Evolutionary conservation across 2,329 filamentous ascomycete species (phyloP).

Genomic region (Aspergillus bombycis): DNA sequence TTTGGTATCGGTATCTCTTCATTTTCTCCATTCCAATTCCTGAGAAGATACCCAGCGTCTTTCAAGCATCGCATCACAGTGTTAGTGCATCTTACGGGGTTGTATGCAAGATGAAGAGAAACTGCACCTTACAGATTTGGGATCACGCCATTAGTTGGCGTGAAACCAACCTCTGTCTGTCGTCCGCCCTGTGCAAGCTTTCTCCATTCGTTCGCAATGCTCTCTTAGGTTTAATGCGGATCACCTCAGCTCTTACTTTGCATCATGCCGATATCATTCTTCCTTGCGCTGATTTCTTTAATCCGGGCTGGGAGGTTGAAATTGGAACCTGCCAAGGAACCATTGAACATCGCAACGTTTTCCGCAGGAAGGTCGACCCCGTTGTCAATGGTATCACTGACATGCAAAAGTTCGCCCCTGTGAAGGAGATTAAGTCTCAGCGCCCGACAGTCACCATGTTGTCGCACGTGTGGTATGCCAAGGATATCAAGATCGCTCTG

Average conservation of each 20-base stretch:
- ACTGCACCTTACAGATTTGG: conserved; percentile 65
- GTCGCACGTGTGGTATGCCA: conserved; percentile 58
- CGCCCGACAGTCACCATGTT: conserved; percentile 67
- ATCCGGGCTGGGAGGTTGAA: conserved; percentile 66
- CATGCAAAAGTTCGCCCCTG: conserved; percentile 65
- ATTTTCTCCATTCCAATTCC: conserved; percentile 62
- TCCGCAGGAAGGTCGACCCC: conserved; percentile 64
- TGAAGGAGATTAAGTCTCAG: conserved; percentile 61
- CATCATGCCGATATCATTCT: conserved; percentile 63
- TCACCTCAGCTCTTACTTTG: conserved; percentile 52
- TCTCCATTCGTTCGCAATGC: conserved; percentile 54
- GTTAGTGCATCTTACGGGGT: conserved; percentile 64
- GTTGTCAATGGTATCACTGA: conserved; percentile 68
- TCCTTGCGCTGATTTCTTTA: conserved; percentile 64
- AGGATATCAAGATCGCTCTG: conserved; percentile 68
- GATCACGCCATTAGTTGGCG: conserved; percentile 66
- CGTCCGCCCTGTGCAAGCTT: conserved; percentile 53
- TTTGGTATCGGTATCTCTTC: conserved; percentile 52
- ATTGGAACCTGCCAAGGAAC: conserved; percentile 62
- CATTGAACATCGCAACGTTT: conserved; percentile 60
- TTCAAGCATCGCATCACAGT: conserved; percentile 66
- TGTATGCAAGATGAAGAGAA: conserved; percentile 63
- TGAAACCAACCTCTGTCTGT: conserved; percentile 56
- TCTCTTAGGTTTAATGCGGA: conserved; percentile 51
- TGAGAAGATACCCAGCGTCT: conserved; percentile 60